Evolutionary conservation across 1,139 yeast genomes (phyloP), one percentile per base, ranked within the genome.

Genomic region (Geotrichum fermentans): DNA sequence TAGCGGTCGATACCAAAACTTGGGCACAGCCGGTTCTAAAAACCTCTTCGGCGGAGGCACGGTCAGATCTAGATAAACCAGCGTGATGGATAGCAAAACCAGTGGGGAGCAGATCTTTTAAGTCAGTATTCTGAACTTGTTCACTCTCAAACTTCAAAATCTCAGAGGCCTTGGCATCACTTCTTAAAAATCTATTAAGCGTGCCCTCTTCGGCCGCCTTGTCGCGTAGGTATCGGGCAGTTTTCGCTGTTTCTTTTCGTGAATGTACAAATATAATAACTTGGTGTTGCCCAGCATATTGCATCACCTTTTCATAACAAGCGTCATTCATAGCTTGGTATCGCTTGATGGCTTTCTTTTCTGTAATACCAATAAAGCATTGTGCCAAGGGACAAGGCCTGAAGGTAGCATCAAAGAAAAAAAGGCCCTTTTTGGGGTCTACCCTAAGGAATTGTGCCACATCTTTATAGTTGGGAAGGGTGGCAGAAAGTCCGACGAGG

Each of bases 1-100:
- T 92, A 0, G 97, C 96, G 1, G 98, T 92, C 0, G 95, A 88
- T 1, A 90, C 95, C 47, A 92, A 72, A 1, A 90, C 88, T 58
- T 80, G 82, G 24, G 88, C 69, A 51, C 83, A 81, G 2, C 97
- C 96, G 55, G 82, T 92, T 0, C 95, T 90, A 70, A 92, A 92
- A 40, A 87, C 69, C 59, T 86, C 92, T 66, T 92, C 98, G 0
- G 90, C 81, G 1, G 81, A 73, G 4, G 82, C 74, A 62, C 98
- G 75, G 61, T 89, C 97, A 4, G 72, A 73, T 55, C 81, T 77
- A 24, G 79, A 71, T 57, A 92, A 73, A 28, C 98, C 98, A 33
- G 98, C 98, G 73, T 92, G 97, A 69, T 92, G 98, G 45, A 89
- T 78, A 4, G 95, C 97, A 61, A 90, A 78, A 0, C 97, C 97